A percentile compares a stretch with the other conserved stretches of the same genome.
phyloP scores from a whole-genome alignment of 768 basidiomycete genomes.

The Dendrothele bispora region DNA sequence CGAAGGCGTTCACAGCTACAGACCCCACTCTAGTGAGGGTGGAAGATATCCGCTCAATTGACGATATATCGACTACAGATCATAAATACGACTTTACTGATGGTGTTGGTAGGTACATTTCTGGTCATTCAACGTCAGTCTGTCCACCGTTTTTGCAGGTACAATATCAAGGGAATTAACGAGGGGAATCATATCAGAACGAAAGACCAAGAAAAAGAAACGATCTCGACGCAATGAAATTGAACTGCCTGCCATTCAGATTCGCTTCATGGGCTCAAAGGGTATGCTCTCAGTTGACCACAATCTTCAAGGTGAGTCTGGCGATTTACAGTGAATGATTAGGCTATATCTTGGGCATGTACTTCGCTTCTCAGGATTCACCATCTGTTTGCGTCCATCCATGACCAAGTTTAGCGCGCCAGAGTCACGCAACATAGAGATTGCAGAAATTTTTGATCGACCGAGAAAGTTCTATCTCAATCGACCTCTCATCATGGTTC shows the following conservation, averaged over 20 bases:
- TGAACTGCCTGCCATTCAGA: slow-evolving; percentile 53
- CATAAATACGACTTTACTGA: slow-evolving; percentile 60
- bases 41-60: slow-evolving; percentile 43
- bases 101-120: too few relatives aligned
- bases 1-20: too few relatives aligned
- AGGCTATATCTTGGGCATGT: too few relatives aligned
- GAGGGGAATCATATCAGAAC: too few relatives aligned
- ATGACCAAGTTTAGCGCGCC: slow-evolving; percentile 69
- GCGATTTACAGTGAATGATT: too few relatives aligned
- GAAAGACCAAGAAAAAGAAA: too few relatives aligned
- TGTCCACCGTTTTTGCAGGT: too few relatives aligned
- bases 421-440: slow-evolving; percentile 49
- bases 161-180: slow-evolving; percentile 58
- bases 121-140: too few relatives aligned
- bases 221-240: slow-evolving; percentile 37
- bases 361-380: slow-evolving; percentile 44
- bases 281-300: slow-evolving; percentile 63
- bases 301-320: too few relatives aligned
- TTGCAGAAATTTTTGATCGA: slow-evolving; percentile 61
- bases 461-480: slow-evolving; percentile 60
- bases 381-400: slow-evolving; percentile 51
- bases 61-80: slow-evolving; percentile 32
- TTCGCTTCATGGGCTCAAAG: slow-evolving; percentile 66
- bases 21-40: slow-evolving; percentile 40
- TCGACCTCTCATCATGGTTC: slow-evolving; percentile 64